phyloP scores from a whole-genome alignment of 371 early-diverging fungal species.

The Encephalitozoon hellem region DNA sequence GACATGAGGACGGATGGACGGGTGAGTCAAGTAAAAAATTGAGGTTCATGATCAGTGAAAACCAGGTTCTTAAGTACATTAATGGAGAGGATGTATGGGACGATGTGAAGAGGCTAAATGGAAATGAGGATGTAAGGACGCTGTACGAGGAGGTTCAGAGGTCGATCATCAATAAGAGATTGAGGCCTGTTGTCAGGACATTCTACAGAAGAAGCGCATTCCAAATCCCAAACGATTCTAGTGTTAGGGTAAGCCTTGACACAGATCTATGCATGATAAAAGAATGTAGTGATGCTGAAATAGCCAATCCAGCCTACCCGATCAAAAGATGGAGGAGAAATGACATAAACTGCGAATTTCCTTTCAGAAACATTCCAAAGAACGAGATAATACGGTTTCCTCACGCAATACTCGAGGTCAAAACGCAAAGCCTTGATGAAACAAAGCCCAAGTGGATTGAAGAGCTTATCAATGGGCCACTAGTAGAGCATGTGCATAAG shows the following conservation, averaged over 20 bases:
- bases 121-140: constrained; percentile 66
- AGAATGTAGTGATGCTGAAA: constrained; percentile 70
- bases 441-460: constrained; percentile 83
- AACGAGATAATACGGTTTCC: constrained; percentile 80
- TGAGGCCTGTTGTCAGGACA: constrained; percentile 78
- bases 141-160: constrained; percentile 72
- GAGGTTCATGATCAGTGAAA: constrained; percentile 84
- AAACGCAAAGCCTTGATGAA: constrained; percentile 74
- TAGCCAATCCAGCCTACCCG: constrained; percentile 4
- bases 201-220: constrained; percentile 97
- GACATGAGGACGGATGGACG: constrained; percentile 85
- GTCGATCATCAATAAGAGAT: constrained; percentile 67
- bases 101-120: constrained; percentile 66
- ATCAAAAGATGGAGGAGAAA: constrained; percentile 71
- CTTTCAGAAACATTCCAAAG: constrained; percentile 70
- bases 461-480: constrained; percentile 73
- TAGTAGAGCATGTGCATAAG: constrained; percentile 88
- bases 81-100: constrained; percentile 71
- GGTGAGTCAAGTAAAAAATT: constrained; percentile 79
- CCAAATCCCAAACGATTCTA: constrained; percentile 91
- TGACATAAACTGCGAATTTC: constrained; percentile 75
- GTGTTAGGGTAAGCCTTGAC: constrained; percentile 90
- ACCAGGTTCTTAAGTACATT: constrained; percentile 74
- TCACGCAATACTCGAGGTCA: constrained; percentile 92
- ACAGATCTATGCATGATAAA: constrained; percentile 89